Conservation (phyloP, 371 early-diverging fungal species). For the Homolaphlyctis polyrhiza region DNA sequence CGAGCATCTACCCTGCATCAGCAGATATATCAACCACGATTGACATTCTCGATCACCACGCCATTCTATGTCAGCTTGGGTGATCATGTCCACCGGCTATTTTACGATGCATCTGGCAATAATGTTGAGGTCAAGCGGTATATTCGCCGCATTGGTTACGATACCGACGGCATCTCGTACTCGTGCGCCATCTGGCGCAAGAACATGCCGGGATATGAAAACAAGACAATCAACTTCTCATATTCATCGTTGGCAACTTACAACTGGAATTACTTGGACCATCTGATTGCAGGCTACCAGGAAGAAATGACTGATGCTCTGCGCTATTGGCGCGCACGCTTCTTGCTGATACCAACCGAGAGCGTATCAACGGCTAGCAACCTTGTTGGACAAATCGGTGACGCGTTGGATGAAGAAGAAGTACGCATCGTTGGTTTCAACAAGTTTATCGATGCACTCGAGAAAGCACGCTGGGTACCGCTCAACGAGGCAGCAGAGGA, state of each 20-base stretch:
- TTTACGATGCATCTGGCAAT: slow-evolving; percentile 63
- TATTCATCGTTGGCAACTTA: slow-evolving; percentile 73
- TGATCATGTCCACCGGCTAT: slow-evolving; percentile 74
- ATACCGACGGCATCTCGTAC: slow-evolving; percentile 57
- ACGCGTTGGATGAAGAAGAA: slow-evolving; percentile 85
- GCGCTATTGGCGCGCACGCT: slow-evolving; percentile 84
- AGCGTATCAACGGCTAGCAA: slow-evolving; percentile 44
- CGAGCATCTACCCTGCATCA: neutral
- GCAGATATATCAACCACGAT: neutral
- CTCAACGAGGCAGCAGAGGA: slow-evolving; percentile 11
- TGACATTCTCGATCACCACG: slow-evolving; percentile 1
- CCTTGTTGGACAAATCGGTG: slow-evolving; percentile 35
- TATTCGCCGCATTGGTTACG: slow-evolving; percentile 64
- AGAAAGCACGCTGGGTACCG: slow-evolving; percentile 23
- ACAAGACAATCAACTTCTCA: slow-evolving; percentile 55
- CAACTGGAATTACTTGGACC: slow-evolving; percentile 92
- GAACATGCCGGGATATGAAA: slow-evolving; percentile 53
- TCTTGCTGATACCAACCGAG: slow-evolving; percentile 84
- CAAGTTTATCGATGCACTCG: slow-evolving; percentile 39
- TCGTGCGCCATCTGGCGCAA: slow-evolving; percentile 87
- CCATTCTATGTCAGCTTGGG: slow-evolving; percentile 77
- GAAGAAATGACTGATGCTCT: slow-evolving; percentile 75
- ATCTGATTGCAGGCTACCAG: slow-evolving; percentile 72
- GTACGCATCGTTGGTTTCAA: slow-evolving; percentile 79
- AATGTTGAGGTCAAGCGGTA: slow-evolving; percentile 88